Percentiles rank a stretch among this genome's conserved stretches.
These are phyloP conservation scores for Pythium diclinum DNA, from an alignment of 352 stramenopile species.

Conservation along the genomic window DNA sequence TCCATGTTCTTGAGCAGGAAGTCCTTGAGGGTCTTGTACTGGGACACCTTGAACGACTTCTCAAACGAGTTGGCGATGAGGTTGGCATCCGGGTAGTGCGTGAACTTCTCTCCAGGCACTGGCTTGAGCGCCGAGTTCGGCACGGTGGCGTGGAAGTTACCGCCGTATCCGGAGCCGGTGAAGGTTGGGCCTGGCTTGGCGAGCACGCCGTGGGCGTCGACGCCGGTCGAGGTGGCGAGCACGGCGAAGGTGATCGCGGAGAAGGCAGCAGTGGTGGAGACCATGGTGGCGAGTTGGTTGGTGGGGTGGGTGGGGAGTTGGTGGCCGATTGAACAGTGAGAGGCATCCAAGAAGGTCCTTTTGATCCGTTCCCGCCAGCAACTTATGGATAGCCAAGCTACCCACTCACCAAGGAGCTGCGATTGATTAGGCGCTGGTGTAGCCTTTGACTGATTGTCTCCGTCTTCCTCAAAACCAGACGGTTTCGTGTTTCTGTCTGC, in stretches of 20 bases:
- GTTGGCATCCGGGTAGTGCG: neutral
- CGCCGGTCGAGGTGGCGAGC: neutral
- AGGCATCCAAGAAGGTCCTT: too few relatives aligned
- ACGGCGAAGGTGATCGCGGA: neutral
- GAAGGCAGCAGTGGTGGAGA: neutral
- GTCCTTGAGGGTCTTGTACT: constrained; percentile 46
- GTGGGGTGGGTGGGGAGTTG: too few relatives aligned
- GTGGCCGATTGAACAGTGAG: too few relatives aligned
- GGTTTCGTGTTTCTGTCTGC: too few relatives aligned
- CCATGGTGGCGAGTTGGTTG: too few relatives aligned
- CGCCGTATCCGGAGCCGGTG: constrained; percentile 12
- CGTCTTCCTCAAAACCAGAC: too few relatives aligned
- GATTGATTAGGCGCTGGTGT: too few relatives aligned
- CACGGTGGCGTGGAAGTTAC: constrained; percentile 9
- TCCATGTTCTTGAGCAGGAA: constrained; percentile 34
- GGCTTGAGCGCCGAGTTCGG: constrained; percentile 14
- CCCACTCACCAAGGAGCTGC: too few relatives aligned
- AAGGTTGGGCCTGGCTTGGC: constrained; percentile 19
- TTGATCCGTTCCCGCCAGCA: too few relatives aligned
- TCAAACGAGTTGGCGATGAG: constrained; percentile 5
- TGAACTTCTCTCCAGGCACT: neutral
- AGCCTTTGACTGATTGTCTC: too few relatives aligned
- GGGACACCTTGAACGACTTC: constrained; percentile 34
- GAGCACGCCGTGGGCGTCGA: constrained; percentile 18
- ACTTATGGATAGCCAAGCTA: too few relatives aligned